These are phyloP conservation scores for Leccinum broughii DNA, from an alignment of 768 basidiomycete species.

Conservation along the genomic window DNA sequence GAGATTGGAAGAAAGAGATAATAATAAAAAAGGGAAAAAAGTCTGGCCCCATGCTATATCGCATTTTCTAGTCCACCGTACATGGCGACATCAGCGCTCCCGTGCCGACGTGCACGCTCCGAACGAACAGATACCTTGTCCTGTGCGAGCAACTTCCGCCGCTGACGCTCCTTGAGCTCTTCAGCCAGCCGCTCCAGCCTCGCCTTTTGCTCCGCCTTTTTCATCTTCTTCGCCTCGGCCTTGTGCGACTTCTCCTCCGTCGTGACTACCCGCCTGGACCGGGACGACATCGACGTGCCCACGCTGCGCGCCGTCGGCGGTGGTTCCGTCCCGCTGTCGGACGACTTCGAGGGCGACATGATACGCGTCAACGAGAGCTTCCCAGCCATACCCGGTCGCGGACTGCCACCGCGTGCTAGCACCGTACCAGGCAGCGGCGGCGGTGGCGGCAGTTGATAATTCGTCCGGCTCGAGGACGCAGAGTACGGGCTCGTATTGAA, in stretches of 20 bases:
- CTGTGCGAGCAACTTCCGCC: constrained; percentile 29
- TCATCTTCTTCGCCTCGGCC: constrained; percentile 43
- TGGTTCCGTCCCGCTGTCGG: constrained; percentile 7
- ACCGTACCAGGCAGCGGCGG: not conserved
- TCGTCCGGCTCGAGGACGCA: not conserved
- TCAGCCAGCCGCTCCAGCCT: constrained; percentile 45
- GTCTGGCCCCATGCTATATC: constrained; percentile 16
- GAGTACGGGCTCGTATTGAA: constrained; percentile 4
- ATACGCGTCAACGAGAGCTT: constrained; percentile 31
- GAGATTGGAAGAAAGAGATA: not conserved
- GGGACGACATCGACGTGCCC: constrained; percentile 6
- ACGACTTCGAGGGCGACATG: constrained; percentile 22
- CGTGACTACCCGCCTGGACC: constrained; percentile 26
- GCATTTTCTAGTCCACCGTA: constrained; percentile 32
- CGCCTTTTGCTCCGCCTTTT: constrained; percentile 43
- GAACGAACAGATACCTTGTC: constrained; percentile 36
- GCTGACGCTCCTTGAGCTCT: constrained; percentile 42
- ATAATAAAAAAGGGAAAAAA: not conserved
- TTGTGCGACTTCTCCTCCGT: constrained; percentile 45
- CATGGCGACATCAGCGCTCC: constrained; percentile 32
- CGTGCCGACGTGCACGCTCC: constrained; percentile 22
- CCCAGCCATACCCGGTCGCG: constrained; percentile 13
- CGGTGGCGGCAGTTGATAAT: not conserved
- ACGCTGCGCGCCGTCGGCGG: constrained; percentile 21
- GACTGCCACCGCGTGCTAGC: not conserved